phyloP scores from a whole-genome alignment of 139 green algal species.

The Chlamydomonas eustigma region DNA sequence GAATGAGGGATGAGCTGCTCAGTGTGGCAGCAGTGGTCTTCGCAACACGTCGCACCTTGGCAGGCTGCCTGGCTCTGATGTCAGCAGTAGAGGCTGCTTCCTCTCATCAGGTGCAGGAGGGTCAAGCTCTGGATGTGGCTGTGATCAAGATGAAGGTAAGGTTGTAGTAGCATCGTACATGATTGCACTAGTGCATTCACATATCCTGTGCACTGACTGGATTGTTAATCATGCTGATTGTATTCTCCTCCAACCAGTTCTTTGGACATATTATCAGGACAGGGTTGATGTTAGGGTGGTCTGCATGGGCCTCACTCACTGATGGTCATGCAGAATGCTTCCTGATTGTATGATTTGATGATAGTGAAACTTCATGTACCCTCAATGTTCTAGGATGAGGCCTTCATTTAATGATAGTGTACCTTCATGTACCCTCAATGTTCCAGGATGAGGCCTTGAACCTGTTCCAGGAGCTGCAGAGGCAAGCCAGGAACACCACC shows the following conservation, averaged over 20 bases:
- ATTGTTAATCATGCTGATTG: no score
- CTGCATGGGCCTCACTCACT: no score
- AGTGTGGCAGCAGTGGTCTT: not conserved
- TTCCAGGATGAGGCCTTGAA: not conserved
- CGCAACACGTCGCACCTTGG: not conserved
- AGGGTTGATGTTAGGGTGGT: no score
- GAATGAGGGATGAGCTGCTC: not conserved
- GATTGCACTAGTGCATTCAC: no score
- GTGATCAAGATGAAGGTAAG: not conserved
- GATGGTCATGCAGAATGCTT: no score
- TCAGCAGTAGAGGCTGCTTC: not conserved
- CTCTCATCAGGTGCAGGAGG: not conserved
- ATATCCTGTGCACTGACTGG: no score
- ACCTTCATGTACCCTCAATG: not conserved
- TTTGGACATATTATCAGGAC: no score
- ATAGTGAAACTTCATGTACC: no score
- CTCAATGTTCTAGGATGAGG: not conserved
- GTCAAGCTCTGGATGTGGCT: not conserved
- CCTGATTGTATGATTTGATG: no score
- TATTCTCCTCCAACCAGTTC: no score
- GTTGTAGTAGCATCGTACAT: no score
- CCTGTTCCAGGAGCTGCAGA: conserved; percentile 1
- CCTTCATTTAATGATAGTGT: no score
- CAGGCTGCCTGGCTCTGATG: not conserved
- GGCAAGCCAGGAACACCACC: not conserved